Evolutionary conservation across 768 basidiomycete species (phyloP).

Genomic region (Pulveroboletus sp.): DNA sequence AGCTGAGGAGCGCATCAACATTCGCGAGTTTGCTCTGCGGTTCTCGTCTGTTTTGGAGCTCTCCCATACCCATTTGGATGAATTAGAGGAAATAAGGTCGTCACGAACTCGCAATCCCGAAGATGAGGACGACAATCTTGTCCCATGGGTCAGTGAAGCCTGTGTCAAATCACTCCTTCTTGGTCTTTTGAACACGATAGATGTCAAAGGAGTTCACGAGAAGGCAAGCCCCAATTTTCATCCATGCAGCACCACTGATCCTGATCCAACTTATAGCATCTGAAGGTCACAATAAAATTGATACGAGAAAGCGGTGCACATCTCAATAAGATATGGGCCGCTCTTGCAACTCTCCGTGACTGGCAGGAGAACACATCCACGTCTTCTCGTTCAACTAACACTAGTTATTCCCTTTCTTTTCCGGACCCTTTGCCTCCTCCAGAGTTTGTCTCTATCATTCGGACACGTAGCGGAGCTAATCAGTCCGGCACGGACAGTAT

Average conservation of each 20-base stretch:
- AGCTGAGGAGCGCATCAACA: conserved; percentile 58
- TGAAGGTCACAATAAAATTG: conserved; percentile 42
- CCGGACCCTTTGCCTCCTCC: conserved; percentile 61
- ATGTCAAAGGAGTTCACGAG: conserved; percentile 38
- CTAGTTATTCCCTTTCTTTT: conserved; percentile 32
- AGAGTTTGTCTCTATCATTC: conserved; percentile 33
- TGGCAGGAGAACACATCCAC: conserved; percentile 18
- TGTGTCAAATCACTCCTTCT: conserved; percentile 62
- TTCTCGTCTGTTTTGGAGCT: conserved; percentile 52
- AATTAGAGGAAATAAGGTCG: conserved; percentile 53
- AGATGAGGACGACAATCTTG: conserved; percentile 34
- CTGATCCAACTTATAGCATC: conserved; percentile 6
- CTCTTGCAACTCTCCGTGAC: conserved; percentile 47
- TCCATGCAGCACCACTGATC: not conserved
- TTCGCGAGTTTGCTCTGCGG: conserved; percentile 70
- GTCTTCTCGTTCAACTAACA: conserved; percentile 11
- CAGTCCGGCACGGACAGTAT: conserved; percentile 25
- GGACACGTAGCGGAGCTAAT: conserved; percentile 43
- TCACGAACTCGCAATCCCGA: conserved; percentile 30
- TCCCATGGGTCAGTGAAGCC: conserved; percentile 60
- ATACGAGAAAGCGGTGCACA: conserved; percentile 51
- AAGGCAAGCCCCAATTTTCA: conserved; percentile 18
- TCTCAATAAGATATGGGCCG: conserved; percentile 59
- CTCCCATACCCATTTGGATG: conserved; percentile 51
- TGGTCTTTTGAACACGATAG: conserved; percentile 53